Conservation (phyloP, 208 protist genomes). For the Eutreptiella sp. region DNA sequence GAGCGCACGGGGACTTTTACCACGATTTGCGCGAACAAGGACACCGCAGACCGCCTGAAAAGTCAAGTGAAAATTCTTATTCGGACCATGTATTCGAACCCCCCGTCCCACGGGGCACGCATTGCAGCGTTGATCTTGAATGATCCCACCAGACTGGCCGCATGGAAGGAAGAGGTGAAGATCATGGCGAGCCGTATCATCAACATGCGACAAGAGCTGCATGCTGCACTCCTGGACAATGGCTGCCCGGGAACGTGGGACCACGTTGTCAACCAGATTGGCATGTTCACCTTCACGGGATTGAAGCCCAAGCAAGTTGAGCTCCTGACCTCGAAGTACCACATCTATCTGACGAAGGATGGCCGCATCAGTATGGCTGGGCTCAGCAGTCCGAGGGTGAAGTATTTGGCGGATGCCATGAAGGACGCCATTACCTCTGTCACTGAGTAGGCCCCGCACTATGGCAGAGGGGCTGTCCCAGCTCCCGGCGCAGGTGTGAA, state of each 20-base stretch:
- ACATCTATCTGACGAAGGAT: conserved; percentile 64
- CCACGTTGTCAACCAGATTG: conserved; percentile 71
- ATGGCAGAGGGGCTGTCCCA: no score
- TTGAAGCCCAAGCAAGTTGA: conserved; percentile 37
- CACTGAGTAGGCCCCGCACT: no score
- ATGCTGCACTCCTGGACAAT: conserved; percentile 27
- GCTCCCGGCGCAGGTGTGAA: no score
- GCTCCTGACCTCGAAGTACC: conserved; percentile 45
- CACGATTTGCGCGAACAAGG: conserved; percentile 38
- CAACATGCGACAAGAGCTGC: conserved; percentile 38
- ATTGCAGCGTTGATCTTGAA: conserved; percentile 58
- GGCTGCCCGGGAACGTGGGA: conserved; percentile 45
- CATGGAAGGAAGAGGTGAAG: conserved; percentile 54
- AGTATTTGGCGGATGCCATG: conserved; percentile 60
- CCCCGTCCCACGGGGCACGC: conserved; percentile 65
- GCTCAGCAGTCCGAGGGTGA: conserved; percentile 55
- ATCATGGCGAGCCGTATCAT: conserved; percentile 49
- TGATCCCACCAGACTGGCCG: conserved; percentile 29
- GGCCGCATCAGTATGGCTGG: conserved; percentile 65
- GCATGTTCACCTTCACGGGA: conserved; percentile 80
- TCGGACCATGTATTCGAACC: conserved; percentile 69
- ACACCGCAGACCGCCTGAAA: conserved; percentile 40
- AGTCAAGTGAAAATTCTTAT: conserved; percentile 75
- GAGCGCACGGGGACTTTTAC: conserved; percentile 63
- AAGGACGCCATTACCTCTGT: conserved; percentile 49